Base-by-base conservation (phyloP, 2,329 filamentous ascomycete species). In the Cordyceps fumosorosea region DNA sequence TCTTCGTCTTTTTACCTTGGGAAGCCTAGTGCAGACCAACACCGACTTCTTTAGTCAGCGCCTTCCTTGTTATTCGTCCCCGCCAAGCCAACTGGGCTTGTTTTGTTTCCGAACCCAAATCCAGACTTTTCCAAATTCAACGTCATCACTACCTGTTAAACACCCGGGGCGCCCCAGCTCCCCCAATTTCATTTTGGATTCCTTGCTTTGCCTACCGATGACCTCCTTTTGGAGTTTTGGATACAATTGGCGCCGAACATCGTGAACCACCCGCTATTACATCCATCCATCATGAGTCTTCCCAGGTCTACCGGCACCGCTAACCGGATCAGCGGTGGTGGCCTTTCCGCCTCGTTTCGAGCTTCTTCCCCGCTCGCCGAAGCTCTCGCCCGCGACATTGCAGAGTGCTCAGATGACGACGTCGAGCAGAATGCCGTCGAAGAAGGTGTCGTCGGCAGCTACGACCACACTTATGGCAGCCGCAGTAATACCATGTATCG, bases 321-420 rank as follows among this genome's bases (percentile, higher is more conserved):
- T 53, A 59, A 56, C 50, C 62, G 63, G 16, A 60, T 61, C 44
- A 54, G 37, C 54, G 51, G 56, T 16, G 51, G 56, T 16, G 47
- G 61, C n/a, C 69, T 78, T 44, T 75, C 76, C 42, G 75, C 76
- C n/a, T 83, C 81, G 6, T 86, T 86, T 71, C 76, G 77, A 29
- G 81, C 84, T 24, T 77, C 79, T 32, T 88, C 88, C n/a, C 86
- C 87, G 24, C 78, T 89, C 54, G 88, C 86, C 1, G 84, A 89
- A 34, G 82, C 84, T 40, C 78, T 91, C 62, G 86, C 86, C 7
- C 80, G 84, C 44, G 88, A 91, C 70, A 76, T 90, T 8, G 86
- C 85, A 42, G 83, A 84, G 56, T 88, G 84, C 64, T 81, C 82
- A 4, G 84, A 86, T 40, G 80, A 84, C 58, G 83, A 84, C 45